Evolutionary conservation across 2,329 filamentous ascomycete species (phyloP), one percentile per base, ranked within the genome.

Genomic region (Diaporthe sp.): DNA sequence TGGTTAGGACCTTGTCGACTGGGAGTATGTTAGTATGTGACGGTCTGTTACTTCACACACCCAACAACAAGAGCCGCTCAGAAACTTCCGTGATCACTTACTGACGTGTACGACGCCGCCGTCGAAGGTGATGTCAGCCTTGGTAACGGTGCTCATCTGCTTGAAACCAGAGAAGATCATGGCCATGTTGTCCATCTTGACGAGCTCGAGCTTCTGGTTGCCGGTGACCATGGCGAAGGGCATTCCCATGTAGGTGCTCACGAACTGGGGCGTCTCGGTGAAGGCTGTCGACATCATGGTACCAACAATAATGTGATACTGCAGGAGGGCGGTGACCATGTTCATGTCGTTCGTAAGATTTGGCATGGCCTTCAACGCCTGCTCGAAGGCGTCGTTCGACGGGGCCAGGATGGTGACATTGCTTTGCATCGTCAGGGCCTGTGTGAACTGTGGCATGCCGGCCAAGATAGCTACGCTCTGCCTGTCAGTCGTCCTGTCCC

Each of bases 1-100:
- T 82, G 9, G 84, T 83, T n/a, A 85, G 80, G 34, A 85, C 80
- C 15, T 80, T 82, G 78, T 86, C 84, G 71, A 86, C 65, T 70
- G 65, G 49, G 15, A 42, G 31, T 19, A 12, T 55, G n/a, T 55
- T 22, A 70, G 65, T 4, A 49, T 12, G 15, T 55, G 22, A 17
- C 5, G 19, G 1, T 49, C 8, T 19, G 12, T 3, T n/a, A 15
- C 17, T 62, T 44, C 22, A 25, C 13, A 28, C 6, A 28, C 0
- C 19, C 10, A n/a, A 22, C 22, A 10, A 28, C 3, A 22, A 4
- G 7, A 31, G 15, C 37, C 42, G 31, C 5, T 10, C n/a, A n/a
- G 10, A 22, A 22, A 34, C 22, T 39, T 22, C 5, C 1, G 51
- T 7, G 9, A 34, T 28, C 19, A 70, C 65, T 70, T 70, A 70